Evolutionary conservation across 2,329 filamentous ascomycete genomes (phyloP), one percentile per base, ranked within the genome.

Genomic region (Bisporella sp.): DNA sequence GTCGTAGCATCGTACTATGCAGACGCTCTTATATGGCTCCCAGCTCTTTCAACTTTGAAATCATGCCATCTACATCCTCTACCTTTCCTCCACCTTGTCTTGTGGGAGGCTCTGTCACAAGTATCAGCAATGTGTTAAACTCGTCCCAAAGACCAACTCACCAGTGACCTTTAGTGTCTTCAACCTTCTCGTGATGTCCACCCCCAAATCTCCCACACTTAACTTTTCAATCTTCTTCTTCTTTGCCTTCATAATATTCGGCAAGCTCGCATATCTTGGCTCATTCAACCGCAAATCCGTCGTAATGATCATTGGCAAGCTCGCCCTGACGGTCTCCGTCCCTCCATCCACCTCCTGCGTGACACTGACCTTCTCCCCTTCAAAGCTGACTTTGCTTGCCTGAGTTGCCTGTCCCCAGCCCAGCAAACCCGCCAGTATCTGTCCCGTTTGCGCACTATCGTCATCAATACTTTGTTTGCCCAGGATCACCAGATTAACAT

Each of bases 231-330:
- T 66, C 65, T 88, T 88, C 86, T 99, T 99, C 87, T 97, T 99
- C 87, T 99, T 99, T 48, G 93, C 93, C 85, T 97, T 99, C 93
- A 99, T 99, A 59, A 99, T 97, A 68, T 97, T 97, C 46, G 91
- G 92, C 79, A 99, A 70, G 70, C 83, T 96, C 28, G 92, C 93
- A 69, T 96, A 99, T 57, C 93, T 77, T 53, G 93, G 93, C 79
- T 95, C 89, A 66, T 99, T 99, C 68, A 99, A 74, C 47, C 93
- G 76, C 72, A 99, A 70, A 74, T 99, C 93, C 55, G 93, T 96
- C 54, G 93, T 99, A 62, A 99, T 87, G 47, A 99, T 75, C 83
- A 97, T 84, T 0, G 93, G 93, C 70, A 99, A 72, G 74, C 86
- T 88, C 1, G 88, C 84, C 68, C 78, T 79, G 49, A 99, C 74